Conservation (phyloP, 176 grass and related monocot species). For the Phoenix roebelenii region DNA sequence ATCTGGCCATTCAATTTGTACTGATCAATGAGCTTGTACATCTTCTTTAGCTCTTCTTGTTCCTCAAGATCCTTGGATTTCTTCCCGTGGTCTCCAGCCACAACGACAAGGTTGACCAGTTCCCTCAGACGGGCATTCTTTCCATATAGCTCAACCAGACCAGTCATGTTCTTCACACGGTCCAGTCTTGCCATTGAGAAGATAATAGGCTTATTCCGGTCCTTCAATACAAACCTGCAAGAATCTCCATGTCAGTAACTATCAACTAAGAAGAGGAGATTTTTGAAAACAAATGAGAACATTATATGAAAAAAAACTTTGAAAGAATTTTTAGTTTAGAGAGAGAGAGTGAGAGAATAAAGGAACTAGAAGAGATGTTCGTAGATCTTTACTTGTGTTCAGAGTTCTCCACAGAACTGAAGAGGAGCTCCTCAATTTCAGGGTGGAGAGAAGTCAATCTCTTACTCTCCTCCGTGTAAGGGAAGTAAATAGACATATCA, state of each 20-base stretch:
- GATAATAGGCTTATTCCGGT: conserved; percentile 85
- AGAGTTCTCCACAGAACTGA: conserved; percentile 57
- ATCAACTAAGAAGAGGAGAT: no score
- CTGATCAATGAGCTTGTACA: conserved; percentile 81
- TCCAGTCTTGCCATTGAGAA: conserved; percentile 97
- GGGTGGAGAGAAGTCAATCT: conserved; percentile 74
- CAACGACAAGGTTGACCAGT: conserved; percentile 84
- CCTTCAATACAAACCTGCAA: conserved; percentile 66
- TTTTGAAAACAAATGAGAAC: no score
- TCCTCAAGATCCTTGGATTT: conserved; percentile 92
- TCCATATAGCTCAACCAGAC: conserved; percentile 90
- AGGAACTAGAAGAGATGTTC: no score
- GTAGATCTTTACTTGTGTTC: conserved; percentile 58
- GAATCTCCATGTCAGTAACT: not conserved
- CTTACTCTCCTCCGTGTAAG: conserved; percentile 68
- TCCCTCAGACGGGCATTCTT: conserved; percentile 70
- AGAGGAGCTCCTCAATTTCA: conserved; percentile 90
- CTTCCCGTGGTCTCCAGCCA: conserved; percentile 92
- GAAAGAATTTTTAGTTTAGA: no score
- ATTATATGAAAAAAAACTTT: no score
- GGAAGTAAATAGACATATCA: conserved; percentile 88
- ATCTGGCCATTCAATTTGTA: conserved; percentile 91
- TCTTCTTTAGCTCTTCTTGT: conserved; percentile 81
- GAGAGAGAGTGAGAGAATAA: no score
- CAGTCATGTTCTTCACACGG: conserved; percentile 91